Evolutionary conservation across 257 asterid species (phyloP), one percentile per base, ranked within the genome.

Genomic region (Solanum chmielewskii): DNA sequence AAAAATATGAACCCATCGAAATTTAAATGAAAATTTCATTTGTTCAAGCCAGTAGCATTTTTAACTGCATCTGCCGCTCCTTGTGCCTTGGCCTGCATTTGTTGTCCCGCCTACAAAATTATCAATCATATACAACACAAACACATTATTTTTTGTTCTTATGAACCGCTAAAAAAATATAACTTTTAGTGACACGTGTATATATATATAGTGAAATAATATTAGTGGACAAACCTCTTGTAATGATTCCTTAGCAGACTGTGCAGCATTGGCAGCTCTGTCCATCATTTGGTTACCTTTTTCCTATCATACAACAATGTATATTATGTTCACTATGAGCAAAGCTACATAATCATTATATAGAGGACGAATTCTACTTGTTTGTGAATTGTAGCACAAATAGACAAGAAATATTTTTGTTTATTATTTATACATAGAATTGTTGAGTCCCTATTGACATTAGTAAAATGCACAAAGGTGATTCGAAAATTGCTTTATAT

Each of bases 21-120:
- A 44, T 45, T 47, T n/a, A n/a, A n/a, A n/a, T n/a, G n/a, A 80
- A 11, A 15, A 47, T 80, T 80, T 80, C 66, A 80, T 27, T 80
- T 77, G 64, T 44, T 80, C 85, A 87, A 33, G 71, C 92, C 91
- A 31, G 92, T 89, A 2, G 92, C 89, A 80, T 91, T 49, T 73
- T 90, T 91, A 16, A 90, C 90, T 6, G 91, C 88, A 29, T 90
- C 92, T 23, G 86, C 88, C 12, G 92, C 93, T 4, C 87, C 92
- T 25, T 88, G 87, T 33, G 91, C 92, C 80, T 33, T 84, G 25
- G 85, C 90, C 89, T 83, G 90, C 85, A 86, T 23, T 75, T 87
- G 89, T 71, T 90, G 89, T 9, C 89, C 93, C 2, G 85, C 84
- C 90, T 91, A 42, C 25, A 85, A 49, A 47, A 47, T 4, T 23